Conservation (phyloP, 2,329 filamentous ascomycete genomes). For the Emericellopsis atlantica region DNA sequence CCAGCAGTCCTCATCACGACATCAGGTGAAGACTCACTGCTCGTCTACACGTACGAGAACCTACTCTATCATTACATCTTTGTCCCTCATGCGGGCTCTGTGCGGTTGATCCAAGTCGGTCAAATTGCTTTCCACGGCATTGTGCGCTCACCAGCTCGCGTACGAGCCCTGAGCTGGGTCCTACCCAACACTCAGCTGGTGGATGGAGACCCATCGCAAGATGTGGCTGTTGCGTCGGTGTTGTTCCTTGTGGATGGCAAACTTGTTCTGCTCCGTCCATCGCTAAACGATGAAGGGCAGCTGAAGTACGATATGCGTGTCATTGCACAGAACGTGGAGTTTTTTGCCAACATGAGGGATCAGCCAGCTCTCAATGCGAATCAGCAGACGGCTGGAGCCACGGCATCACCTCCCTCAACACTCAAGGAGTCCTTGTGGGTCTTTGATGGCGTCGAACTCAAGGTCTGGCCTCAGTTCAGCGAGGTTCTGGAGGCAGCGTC, state of each 20-base stretch:
- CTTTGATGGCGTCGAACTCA: constrained; percentile 78
- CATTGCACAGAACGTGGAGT: constrained; percentile 91
- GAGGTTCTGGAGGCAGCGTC: constrained; percentile 66
- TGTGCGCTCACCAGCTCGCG: constrained; percentile 81
- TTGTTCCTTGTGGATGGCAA: constrained; percentile 97
- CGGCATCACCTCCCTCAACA: constrained; percentile 20
- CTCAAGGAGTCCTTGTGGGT: constrained; percentile 86
- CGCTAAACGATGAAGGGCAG: constrained; percentile 66
- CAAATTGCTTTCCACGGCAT: constrained; percentile 97
- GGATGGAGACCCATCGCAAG: constrained; percentile 88
- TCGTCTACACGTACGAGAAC: constrained; percentile 97
- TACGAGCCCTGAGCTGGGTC: constrained; percentile 91
- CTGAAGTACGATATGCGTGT: constrained; percentile 98
- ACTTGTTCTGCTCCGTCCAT: constrained; percentile 81
- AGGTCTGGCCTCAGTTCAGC: constrained; percentile 80
- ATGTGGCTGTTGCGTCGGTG: constrained; percentile 86
- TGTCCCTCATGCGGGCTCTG: constrained; percentile 51
- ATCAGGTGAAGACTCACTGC: constrained; percentile 83
- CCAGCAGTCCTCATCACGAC: constrained; percentile 84
- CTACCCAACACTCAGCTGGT: constrained; percentile 79
- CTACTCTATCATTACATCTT: constrained; percentile 92
- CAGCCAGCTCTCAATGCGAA: constrained; percentile 38
- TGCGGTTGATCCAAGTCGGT: constrained; percentile 82
- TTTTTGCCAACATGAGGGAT: constrained; percentile 85
- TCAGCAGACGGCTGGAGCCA: not conserved